Evolutionary conservation across 169 alveolate genomes (phyloP), one percentile per base, ranked within the genome.

Genomic region (Pseudocohnilembus persalinus): DNA sequence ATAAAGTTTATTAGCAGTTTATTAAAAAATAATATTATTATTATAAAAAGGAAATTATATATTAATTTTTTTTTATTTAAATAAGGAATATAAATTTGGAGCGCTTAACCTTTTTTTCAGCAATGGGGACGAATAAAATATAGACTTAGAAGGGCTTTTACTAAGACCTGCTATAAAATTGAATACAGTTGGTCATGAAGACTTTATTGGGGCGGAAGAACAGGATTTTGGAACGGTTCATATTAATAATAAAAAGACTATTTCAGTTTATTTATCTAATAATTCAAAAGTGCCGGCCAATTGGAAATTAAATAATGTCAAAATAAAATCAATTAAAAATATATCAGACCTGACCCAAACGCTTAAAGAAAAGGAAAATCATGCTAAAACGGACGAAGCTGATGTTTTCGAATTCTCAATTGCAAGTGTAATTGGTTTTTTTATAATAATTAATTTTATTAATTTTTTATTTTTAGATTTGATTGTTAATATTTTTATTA

Each of bases 361-460:
- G 26, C 20, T 49, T 20, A 49, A 89, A 74, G 97, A 95, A 85
- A 81, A 83, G 32, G 97, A 95, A 89, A 94, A 95, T 83, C 74
- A 90, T 86, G 88, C 89, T 65, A 95, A 91, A 90, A 89, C 92
- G n/a, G 97, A 95, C 88, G 96, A 95, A 81, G 91, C 94, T 32
- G 90, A 92, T 75, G 97, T 95, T n/a, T 95, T 95, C 88, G 93
- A 89, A 82, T 95, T 95, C 82, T 93, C 94, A 76, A 81, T 87
- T 27, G 81, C 96, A 30, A 91, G 85, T 74, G 96, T 89, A 82
- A 89, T 76, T 31, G 27, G 0, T n/a, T 35, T 65, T 49, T 34
- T 16, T 34, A 35, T 29, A 15, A n/a, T 25, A n/a, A n/a, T 20
- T 49, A 11, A 49, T 11, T 11, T 11, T 49, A 49, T 49, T 49